A percentile compares a stretch with the other conserved stretches of the same genome.
These are phyloP conservation scores for Pelargonium fulgidum DNA, from an alignment of 441 rosid species.

Conservation along the genomic window DNA sequence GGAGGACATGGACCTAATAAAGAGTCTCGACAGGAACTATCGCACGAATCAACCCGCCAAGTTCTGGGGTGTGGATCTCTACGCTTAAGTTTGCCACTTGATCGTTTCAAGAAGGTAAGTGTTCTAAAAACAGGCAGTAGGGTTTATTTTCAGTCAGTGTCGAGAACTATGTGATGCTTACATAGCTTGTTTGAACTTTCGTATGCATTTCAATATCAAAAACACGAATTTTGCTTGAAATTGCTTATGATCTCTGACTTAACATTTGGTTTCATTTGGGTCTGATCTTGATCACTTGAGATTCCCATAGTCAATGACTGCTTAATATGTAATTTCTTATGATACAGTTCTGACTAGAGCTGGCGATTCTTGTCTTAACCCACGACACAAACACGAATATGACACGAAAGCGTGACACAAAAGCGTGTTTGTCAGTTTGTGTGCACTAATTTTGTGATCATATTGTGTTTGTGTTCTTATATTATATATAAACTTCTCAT, in stretches of 20 bases:
- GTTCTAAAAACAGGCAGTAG: neutral
- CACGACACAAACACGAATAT: too few species aligned
- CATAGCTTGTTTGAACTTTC: neutral
- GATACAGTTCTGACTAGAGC: too few species aligned
- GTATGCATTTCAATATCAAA: neutral
- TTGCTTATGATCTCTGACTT: neutral
- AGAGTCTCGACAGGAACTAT: conserved; percentile 49
- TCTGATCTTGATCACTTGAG: neutral
- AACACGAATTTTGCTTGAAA: neutral
- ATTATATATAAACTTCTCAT: too few species aligned
- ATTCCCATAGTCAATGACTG: too few species aligned
- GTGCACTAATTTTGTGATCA: too few species aligned
- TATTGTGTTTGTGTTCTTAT: too few species aligned
- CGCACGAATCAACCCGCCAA: conserved; percentile 74
- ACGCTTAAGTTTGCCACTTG: conserved; percentile 37
- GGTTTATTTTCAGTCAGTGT: neutral
- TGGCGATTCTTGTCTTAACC: too few species aligned
- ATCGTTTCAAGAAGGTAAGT: conserved; percentile 6
- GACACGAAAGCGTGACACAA: too few species aligned
- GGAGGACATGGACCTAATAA: conserved; percentile 70
- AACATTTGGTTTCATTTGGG: neutral
- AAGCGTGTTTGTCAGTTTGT: too few species aligned
- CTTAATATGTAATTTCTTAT: too few species aligned
- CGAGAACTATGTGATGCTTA: neutral
- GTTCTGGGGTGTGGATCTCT: conserved; percentile 84